These are phyloP conservation scores for Pichia sorboxylosa DNA, from an alignment of 1,139 yeast species.

Conservation along the genomic window DNA sequence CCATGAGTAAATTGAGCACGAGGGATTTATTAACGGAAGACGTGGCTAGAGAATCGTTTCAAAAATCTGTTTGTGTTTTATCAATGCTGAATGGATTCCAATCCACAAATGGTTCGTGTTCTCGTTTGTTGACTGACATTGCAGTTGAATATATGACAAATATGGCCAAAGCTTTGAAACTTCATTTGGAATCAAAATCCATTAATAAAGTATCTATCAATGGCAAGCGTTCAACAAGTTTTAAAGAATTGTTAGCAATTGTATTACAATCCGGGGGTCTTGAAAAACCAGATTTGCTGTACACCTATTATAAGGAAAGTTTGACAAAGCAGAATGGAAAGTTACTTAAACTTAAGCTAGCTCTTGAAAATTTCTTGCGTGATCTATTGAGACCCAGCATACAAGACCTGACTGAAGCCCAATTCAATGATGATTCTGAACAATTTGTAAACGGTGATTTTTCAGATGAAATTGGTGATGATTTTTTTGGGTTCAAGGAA, in stretches of 20 bases:
- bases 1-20: slow-evolving; percentile 60
- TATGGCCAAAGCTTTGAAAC: slow-evolving; percentile 56
- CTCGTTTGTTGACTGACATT: slow-evolving; percentile 69
- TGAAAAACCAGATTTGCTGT: slow-evolving; percentile 64
- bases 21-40: slow-evolving; percentile 49
- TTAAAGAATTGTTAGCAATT: slow-evolving; percentile 43
- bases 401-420: slow-evolving; percentile 59
- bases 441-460: slow-evolving; percentile 92
- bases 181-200: slow-evolving; percentile 58
- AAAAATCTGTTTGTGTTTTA: slow-evolving; percentile 62
- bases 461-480: slow-evolving; percentile 85
- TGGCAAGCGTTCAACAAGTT: slow-evolving; percentile 27
- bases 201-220: slow-evolving; percentile 28
- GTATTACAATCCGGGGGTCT: slow-evolving; percentile 79
- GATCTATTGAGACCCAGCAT: slow-evolving; percentile 78
- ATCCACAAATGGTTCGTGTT: slow-evolving; percentile 64
- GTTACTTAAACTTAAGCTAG: slow-evolving; percentile 53
- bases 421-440: slow-evolving; percentile 82
- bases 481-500: slow-evolving; percentile 93
- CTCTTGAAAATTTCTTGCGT: slow-evolving; percentile 63
- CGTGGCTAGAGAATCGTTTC: slow-evolving; percentile 55
- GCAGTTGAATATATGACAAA: slow-evolving; percentile 74
- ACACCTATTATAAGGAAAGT: slow-evolving; percentile 64
- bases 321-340: slow-evolving; percentile 59
- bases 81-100: slow-evolving; percentile 95